Base-by-base conservation (phyloP, 352 stramenopile genomes). In the Plasmopara halstedii region DNA sequence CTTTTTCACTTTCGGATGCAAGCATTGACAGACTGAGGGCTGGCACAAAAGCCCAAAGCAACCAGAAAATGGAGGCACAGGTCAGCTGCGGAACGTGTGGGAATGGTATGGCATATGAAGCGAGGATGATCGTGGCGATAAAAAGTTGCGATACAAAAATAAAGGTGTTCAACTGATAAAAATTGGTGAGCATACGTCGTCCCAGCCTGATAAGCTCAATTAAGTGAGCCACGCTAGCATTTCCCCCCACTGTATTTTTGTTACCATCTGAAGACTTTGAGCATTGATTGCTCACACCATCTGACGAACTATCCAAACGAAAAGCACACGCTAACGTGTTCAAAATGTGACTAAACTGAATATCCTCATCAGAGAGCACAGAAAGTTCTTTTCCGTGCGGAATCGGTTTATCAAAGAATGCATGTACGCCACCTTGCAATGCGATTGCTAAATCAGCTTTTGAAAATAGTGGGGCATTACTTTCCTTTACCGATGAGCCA, bases 131-230 rank as follows among this genome's bases (percentile, higher is more conserved):
- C 29, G 77, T 88, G 20, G 77, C 79, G 21, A 94, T 65, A 42
- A 82, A 85, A 13, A 91, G 55, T 56, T 90, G 78, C 33, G 80
- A 90, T 6, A 93, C 74, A 42, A 90, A 93, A 41, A 90, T 89
- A 46, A 87, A 93, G 11, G 73, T 62, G 44, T 86, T 70, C 63
- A 90, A 75, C 58, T 90, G 78, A 41, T 84, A 66, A 18, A 85
- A 88, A 45, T 93, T 93, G 13, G 76, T 87, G n/a, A 93, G 66
- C 64, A 90, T 70, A 13, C 69, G 73, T 5, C 82, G 72, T 4
- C 82, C 82, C 6, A 93, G 59, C 0, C 82, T 74, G 34, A 93
- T 84, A 10, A 93, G 70, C 42, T 90, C 82, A 27, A 93, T 78
- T 39, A 93, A 33, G 50, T 87, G 73, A 8, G 73, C 64, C 27